phyloP scores from a whole-genome alignment of 2,329 filamentous ascomycete species.

The Trichoderma sp. region DNA sequence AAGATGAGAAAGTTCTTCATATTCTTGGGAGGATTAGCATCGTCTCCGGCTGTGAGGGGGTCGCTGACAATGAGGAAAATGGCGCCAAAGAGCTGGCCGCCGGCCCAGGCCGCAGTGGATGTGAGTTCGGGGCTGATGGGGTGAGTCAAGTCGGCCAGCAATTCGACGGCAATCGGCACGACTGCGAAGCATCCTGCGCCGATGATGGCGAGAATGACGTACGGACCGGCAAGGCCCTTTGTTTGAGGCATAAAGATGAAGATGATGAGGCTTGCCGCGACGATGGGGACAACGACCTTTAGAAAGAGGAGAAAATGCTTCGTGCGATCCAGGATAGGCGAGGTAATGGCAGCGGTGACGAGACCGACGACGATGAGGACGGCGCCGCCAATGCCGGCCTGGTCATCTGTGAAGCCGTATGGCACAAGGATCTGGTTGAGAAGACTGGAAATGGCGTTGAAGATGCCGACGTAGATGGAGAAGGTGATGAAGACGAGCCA shows the following conservation, averaged over 20 bases:
- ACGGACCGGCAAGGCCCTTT: conserved; percentile 67
- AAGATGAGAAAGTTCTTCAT: conserved; percentile 81
- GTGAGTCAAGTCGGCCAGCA: conserved; percentile 82
- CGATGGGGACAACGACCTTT: conserved; percentile 73
- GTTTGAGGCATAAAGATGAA: conserved; percentile 78
- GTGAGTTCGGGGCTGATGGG: conserved; percentile 86
- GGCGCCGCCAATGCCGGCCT: conserved; percentile 88
- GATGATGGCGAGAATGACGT: conserved; percentile 73
- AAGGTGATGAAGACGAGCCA: conserved; percentile 85
- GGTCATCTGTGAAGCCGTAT: conserved; percentile 79
- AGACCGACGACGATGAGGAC: conserved; percentile 89
- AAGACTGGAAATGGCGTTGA: conserved; percentile 87
- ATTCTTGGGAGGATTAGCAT: conserved; percentile 64
- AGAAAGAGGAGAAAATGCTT: conserved; percentile 77
- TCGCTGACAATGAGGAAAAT: conserved; percentile 84
- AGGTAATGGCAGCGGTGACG: conserved; percentile 72
- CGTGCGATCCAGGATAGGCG: conserved; percentile 81
- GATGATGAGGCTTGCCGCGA: conserved; percentile 72
- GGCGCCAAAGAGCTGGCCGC: conserved; percentile 83
- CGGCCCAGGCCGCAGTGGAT: conserved; percentile 80
- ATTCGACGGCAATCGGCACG: conserved; percentile 84
- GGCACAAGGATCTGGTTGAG: conserved; percentile 89
- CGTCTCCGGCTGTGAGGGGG: conserved; percentile 63
- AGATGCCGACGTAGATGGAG: conserved; percentile 82
- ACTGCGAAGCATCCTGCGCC: conserved; percentile 81